Conservation (phyloP, 202 grass and related monocot species). For the Schoenoplectus triqueter region DNA sequence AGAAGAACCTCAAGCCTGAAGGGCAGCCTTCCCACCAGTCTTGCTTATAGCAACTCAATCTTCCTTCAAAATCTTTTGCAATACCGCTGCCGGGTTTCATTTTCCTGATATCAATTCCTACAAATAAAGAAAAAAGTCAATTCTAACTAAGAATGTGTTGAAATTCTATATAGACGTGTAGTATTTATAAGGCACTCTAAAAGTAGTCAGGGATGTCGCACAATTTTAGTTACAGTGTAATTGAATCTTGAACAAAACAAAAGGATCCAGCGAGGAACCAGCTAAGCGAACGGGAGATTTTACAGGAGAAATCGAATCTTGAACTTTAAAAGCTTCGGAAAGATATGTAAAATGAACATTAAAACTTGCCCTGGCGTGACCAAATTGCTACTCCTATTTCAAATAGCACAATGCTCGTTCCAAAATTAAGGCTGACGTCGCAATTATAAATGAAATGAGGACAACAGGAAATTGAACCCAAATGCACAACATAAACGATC, state of each 20-base stretch:
- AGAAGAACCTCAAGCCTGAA: conserved; percentile 63
- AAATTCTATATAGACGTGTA: not conserved
- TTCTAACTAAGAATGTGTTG: not conserved
- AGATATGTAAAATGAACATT: not conserved
- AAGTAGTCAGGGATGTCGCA: not conserved
- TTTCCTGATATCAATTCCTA: conserved; percentile 54
- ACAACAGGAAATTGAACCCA: not conserved
- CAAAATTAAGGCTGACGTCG: not conserved
- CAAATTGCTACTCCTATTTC: not conserved
- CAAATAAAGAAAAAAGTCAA: not conserved
- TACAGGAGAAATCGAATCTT: not conserved
- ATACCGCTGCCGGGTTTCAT: conserved; percentile 61
- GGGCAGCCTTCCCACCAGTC: conserved; percentile 64
- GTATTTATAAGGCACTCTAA: not conserved
- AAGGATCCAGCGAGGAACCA: not conserved
- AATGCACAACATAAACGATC: not conserved
- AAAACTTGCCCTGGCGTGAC: not conserved
- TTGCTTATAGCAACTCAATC: conserved; percentile 70
- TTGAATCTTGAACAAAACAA: conserved; percentile 26
- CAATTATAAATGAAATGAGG: conserved; percentile 5
- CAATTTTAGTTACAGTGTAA: not conserved
- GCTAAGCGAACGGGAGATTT: not conserved
- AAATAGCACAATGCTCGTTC: not conserved
- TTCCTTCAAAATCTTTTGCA: conserved; percentile 61
- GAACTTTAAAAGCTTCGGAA: not conserved